These are phyloP conservation scores for Penicillium taxi DNA, from an alignment of 495 filamentous ascomycete genomes.

Conservation along the genomic window DNA sequence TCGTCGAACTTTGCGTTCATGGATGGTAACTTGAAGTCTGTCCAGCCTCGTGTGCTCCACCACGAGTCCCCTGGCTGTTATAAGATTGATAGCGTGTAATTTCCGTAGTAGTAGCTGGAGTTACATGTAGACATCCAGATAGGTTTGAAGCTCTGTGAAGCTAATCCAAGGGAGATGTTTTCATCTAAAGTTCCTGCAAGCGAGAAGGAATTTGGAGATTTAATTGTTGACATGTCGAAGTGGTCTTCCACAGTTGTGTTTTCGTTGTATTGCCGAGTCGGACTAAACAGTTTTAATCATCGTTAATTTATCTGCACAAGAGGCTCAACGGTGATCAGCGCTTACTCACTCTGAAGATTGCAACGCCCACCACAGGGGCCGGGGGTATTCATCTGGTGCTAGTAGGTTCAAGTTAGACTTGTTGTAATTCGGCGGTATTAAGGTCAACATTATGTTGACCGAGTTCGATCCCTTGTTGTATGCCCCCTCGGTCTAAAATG, in stretches of 20 bases:
- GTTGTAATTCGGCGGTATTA: no score
- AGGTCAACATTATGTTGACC: constrained; percentile 6
- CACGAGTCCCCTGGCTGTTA: not conserved
- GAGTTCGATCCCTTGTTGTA: constrained; percentile 6
- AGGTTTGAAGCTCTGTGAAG: constrained; percentile 3
- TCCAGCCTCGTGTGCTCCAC: constrained; percentile 1
- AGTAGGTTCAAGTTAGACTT: no score
- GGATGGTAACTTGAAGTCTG: constrained; percentile 4
- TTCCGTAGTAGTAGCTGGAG: constrained; percentile 1
- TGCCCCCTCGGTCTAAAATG: constrained; percentile 6
- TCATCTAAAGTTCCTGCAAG: constrained; percentile 3
- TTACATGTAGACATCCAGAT: constrained; percentile 2
- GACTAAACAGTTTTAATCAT: no score
- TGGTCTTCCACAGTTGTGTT: no score
- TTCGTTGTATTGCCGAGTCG: no score
- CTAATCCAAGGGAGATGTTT: constrained; percentile 1
- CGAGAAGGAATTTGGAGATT: no score
- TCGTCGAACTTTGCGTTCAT: constrained; percentile 8
- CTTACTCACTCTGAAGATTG: no score
- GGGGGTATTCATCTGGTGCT: no score
- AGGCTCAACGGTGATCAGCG: no score
- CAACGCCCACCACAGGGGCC: no score
- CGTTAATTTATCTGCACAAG: no score
- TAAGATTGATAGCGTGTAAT: not conserved
- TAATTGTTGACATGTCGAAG: no score